These are phyloP conservation scores for Solanum medicagineum DNA, from an alignment of 257 asterid species.

Conservation along the genomic window DNA sequence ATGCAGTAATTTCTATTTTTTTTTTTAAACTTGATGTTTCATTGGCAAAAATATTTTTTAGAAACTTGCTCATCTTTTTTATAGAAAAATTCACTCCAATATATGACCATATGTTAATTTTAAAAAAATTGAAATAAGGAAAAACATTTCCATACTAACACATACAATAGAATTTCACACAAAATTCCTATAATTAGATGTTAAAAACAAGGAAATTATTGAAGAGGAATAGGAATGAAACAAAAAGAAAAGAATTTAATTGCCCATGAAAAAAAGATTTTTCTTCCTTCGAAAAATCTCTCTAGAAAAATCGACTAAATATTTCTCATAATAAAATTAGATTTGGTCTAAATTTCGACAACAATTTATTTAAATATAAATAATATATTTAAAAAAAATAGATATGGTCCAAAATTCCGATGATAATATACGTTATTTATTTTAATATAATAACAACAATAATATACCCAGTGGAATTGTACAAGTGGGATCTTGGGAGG, in stretches of 20 bases:
- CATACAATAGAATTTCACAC: too few relatives aligned
- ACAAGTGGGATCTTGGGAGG: rapidly evolving
- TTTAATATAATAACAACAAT: too few relatives aligned
- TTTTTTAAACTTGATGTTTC: too few relatives aligned
- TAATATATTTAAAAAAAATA: too few relatives aligned
- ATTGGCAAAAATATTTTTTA: background rate
- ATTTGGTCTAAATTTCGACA: too few relatives aligned
- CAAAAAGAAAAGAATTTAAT: background rate
- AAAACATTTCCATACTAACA: background rate
- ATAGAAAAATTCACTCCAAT: background rate
- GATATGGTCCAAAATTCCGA: too few relatives aligned
- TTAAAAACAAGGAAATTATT: background rate
- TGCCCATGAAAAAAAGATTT: background rate
- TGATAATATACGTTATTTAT: too few relatives aligned
- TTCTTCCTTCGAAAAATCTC: background rate
- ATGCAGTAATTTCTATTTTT: too few relatives aligned
- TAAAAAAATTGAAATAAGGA: background rate
- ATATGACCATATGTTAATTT: background rate
- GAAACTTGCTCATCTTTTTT: background rate
- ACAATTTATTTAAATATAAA: too few relatives aligned
- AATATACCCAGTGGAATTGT: rapidly evolving
- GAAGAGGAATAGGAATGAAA: background rate
- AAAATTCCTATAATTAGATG: background rate
- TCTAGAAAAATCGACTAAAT: background rate
- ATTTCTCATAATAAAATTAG: too few relatives aligned